Conservation (phyloP, 1,139 yeast genomes). For the Blastobotrys aristatus region DNA sequence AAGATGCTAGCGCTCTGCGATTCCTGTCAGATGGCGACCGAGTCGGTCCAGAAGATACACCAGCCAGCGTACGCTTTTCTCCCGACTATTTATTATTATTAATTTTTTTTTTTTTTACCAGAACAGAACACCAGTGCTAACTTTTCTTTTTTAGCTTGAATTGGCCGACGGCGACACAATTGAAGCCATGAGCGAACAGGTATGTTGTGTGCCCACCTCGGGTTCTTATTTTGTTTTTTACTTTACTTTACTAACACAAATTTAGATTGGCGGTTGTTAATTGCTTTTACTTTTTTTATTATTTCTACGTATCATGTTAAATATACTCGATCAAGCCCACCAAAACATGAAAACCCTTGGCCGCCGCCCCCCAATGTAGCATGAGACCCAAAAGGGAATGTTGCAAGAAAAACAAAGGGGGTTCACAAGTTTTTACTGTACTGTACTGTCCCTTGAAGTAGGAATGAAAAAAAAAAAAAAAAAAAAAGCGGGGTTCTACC, state of each 20-base stretch:
- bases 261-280: conserved; percentile 1
- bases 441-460: too few species aligned
- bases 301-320: too few species aligned
- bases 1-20: conserved; percentile 72
- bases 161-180: conserved; percentile 94
- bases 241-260: not conserved
- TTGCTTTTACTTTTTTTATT: not conserved
- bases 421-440: too few species aligned
- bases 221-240: not conserved
- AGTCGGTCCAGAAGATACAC: conserved; percentile 82
- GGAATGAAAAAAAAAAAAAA: not conserved
- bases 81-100: not conserved
- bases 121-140: not conserved
- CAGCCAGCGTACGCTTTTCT: conserved; percentile 54
- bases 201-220: too few species aligned
- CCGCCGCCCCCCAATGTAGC: too few species aligned
- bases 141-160: conserved; percentile 44
- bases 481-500: not conserved
- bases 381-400: too few species aligned
- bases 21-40: conserved; percentile 93
- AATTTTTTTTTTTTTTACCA: not conserved
- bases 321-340: too few species aligned
- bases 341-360: too few species aligned
- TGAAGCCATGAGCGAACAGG: conserved; percentile 97
- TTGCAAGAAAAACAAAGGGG: not conserved